phyloP scores from a whole-genome alignment of 2,329 filamentous ascomycete genomes.

The Fusarium goolgardi region DNA sequence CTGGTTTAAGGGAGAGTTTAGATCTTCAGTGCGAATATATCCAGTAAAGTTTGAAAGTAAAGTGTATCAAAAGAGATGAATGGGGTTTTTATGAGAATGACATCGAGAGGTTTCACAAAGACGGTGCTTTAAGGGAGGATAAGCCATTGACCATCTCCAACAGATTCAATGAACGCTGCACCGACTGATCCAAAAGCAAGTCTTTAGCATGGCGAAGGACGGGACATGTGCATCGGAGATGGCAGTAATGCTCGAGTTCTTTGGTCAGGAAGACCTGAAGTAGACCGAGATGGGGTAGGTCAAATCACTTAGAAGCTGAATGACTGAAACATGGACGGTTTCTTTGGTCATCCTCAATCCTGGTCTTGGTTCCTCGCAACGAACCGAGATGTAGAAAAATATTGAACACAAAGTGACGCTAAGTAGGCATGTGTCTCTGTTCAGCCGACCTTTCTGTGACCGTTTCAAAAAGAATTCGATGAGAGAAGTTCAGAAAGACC shows the following conservation, averaged over 20 bases:
- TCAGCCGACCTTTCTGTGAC: conserved; percentile 29
- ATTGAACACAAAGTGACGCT: conserved; percentile 18
- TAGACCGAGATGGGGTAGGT: conserved; percentile 16
- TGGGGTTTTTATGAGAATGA: not conserved
- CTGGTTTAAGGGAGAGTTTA: conserved; percentile 42
- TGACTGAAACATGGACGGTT: conserved; percentile 24
- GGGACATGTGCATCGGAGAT: conserved; percentile 10
- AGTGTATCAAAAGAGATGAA: not conserved
- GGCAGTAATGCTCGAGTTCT: conserved; percentile 16
- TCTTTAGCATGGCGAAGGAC: not conserved
- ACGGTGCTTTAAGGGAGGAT: not conserved
- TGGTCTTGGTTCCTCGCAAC: conserved; percentile 25
- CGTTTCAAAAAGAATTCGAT: conserved; percentile 14
- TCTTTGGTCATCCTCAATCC: conserved; percentile 10
- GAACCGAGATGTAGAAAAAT: conserved; percentile 24
- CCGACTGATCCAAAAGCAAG: not conserved
- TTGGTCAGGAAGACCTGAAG: conserved; percentile 22
- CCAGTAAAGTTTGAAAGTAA: conserved; percentile 17
- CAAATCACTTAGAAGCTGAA: conserved; percentile 8
- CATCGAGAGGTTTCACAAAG: not conserved
- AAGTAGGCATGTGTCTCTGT: conserved; percentile 5
- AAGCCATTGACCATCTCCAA: not conserved
- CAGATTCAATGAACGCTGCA: not conserved
- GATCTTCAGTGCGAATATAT: conserved; percentile 46
- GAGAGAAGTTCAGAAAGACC: conserved; percentile 8